These are phyloP conservation scores for Xylaria intraflava DNA, from an alignment of 495 filamentous ascomycete genomes.

Conservation along the genomic window DNA sequence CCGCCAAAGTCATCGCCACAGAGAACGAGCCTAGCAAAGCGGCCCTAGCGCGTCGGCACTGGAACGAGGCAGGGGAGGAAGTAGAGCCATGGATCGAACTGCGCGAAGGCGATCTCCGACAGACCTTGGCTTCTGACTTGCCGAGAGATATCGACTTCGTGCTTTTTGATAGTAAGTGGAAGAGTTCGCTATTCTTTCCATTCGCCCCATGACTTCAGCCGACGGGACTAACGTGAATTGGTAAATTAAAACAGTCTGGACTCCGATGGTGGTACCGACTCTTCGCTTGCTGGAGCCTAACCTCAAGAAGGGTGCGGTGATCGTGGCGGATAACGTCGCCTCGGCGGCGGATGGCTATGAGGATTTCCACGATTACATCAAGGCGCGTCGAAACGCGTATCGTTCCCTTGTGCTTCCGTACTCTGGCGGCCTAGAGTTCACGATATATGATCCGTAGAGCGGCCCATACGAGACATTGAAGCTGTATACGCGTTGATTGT, in stretches of 20 bases:
- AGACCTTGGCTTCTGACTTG: slow-evolving; percentile 41
- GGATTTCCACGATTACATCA: slow-evolving; percentile 20
- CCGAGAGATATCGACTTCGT: slow-evolving; percentile 44
- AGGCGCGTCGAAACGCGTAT: slow-evolving; percentile 24
- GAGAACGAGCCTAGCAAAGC: slow-evolving; percentile 49
- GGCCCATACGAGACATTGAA: no score
- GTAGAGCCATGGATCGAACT: slow-evolving; percentile 45
- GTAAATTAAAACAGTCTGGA: slow-evolving; percentile 41
- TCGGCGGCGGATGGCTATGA: slow-evolving; percentile 29
- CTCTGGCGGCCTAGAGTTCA: slow-evolving; percentile 28
- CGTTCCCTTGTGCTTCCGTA: slow-evolving; percentile 27
- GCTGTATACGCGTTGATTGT: no score
- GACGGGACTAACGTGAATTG: neutral
- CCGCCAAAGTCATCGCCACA: slow-evolving; percentile 46
- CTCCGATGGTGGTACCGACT: slow-evolving; percentile 44
- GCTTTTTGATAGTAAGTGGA: slow-evolving; percentile 46
- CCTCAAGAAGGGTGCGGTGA: slow-evolving; percentile 40
- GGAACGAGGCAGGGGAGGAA: slow-evolving; percentile 38
- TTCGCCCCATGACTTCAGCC: neutral
- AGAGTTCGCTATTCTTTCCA: neutral
- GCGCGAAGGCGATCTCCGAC: slow-evolving; percentile 46
- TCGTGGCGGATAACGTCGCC: slow-evolving; percentile 47
- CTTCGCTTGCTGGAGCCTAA: slow-evolving; percentile 41
- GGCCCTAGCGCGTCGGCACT: slow-evolving; percentile 37
- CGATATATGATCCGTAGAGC: slow-evolving; percentile 18